Conservation (phyloP, 2,329 filamentous ascomycete genomes). For the Ascochyta koolunga region DNA sequence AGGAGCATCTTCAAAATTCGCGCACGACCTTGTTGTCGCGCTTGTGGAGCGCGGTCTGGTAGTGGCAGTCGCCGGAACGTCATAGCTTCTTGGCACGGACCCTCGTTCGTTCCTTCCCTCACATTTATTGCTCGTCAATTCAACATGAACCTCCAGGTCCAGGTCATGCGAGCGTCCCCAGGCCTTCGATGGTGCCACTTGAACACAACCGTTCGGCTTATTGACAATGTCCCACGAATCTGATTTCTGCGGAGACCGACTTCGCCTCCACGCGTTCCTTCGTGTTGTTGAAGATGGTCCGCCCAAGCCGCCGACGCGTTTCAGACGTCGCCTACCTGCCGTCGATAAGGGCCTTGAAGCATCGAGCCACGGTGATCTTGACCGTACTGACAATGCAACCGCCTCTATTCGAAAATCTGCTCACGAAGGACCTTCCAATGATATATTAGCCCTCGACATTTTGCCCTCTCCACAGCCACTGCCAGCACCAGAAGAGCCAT, state of each 20-base stretch:
- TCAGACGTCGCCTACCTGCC: constrained; percentile 15
- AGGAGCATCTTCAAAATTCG: constrained; percentile 12
- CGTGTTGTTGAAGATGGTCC: constrained; percentile 28
- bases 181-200: background rate
- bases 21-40: constrained; percentile 13
- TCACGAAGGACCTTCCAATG: background rate
- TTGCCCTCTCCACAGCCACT: background rate
- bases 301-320: constrained; percentile 33
- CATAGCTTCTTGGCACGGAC: constrained; percentile 23
- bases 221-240: constrained; percentile 27
- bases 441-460: background rate
- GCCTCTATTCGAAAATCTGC: background rate
- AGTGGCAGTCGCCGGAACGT: constrained; percentile 11
- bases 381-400: background rate
- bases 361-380: background rate
- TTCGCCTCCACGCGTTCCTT: constrained; percentile 36
- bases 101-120: constrained; percentile 6
- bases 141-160: background rate
- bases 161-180: background rate
- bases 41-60: constrained; percentile 9
- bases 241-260: constrained; percentile 31
- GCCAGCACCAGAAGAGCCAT: background rate
- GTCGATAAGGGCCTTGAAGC: background rate
- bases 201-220: background rate
- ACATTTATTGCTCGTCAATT: background rate